Evolutionary conservation across 148 eudicot species (phyloP).

Genomic region (Chenopodium quinoa): DNA sequence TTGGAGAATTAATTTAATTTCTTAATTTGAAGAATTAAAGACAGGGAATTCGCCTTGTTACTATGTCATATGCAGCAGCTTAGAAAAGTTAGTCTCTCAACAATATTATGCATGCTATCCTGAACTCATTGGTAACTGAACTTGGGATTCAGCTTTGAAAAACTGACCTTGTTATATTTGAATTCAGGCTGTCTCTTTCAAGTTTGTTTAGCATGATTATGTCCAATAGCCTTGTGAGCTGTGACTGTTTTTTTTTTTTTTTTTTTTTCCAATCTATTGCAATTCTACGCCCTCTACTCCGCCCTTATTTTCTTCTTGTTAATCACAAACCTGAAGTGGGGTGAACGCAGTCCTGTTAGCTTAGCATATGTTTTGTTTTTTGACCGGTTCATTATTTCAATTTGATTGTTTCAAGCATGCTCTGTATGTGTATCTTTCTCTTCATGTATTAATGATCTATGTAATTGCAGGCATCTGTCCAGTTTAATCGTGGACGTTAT

Average conservation of each 20-base stretch:
- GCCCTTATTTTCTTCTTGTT: not conserved
- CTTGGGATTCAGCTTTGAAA: not conserved
- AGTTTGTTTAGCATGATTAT: not conserved
- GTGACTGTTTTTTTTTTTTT: not conserved
- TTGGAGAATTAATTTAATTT: not conserved
- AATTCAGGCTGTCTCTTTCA: not conserved
- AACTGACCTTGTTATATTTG: not conserved
- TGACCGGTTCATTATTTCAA: not conserved
- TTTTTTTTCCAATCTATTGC: not conserved
- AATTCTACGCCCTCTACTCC: not conserved
- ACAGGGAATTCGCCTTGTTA: not conserved
- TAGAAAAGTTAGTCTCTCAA: not conserved
- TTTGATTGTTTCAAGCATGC: not conserved
- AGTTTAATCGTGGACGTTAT: slow-evolving; percentile 80
- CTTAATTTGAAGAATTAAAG: too few relatives aligned
- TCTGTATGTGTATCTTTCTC: not conserved
- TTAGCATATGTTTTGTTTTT: not conserved
- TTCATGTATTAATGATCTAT: slow-evolving; percentile 7
- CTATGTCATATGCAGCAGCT: not conserved
- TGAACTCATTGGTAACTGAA: not conserved
- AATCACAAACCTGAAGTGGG: not conserved
- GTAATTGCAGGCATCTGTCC: slow-evolving; percentile 82
- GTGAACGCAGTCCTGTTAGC: not conserved
- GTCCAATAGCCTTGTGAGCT: not conserved
- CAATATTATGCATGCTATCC: not conserved